Percentiles rank a stretch among this genome's conserved stretches.
Conservation (phyloP, 345 rosid species). For the Eucalyptus regnans region DNA sequence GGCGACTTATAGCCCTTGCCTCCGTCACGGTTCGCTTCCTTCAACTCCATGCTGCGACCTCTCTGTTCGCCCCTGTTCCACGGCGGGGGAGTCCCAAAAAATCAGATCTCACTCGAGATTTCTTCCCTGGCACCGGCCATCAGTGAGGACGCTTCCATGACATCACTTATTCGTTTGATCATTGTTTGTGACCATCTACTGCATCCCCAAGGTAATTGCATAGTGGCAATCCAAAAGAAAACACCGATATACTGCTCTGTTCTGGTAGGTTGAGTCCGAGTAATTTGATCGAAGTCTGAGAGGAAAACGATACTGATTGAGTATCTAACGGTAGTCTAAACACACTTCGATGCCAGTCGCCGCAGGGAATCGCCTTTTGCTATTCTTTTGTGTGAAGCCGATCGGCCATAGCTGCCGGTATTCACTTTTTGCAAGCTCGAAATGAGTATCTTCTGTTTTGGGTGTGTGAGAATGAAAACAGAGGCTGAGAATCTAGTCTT, state of each 20-base stretch:
- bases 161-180: neutral
- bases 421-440: neutral
- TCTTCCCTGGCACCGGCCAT: neutral
- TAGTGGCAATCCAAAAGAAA: neutral
- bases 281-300: neutral
- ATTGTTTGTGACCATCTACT: neutral
- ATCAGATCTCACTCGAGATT: neutral
- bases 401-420: rapidly evolving
- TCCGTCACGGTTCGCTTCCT: neutral
- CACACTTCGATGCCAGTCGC: neutral
- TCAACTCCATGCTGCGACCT: neutral
- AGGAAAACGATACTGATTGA: neutral
- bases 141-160: neutral
- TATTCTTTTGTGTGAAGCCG: neutral
- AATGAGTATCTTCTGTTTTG: neutral
- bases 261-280: neutral
- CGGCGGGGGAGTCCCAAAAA: rapidly evolving
- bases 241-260: neutral
- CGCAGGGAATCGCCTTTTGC: neutral
- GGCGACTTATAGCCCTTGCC: neutral
- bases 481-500: neutral
- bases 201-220: neutral
- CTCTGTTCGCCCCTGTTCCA: neutral
- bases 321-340: neutral
- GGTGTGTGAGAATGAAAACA: rapidly evolving